phyloP scores from a whole-genome alignment of 2,329 filamentous ascomycete genomes.

The Hymenotorrendiella dingleyae region DNA sequence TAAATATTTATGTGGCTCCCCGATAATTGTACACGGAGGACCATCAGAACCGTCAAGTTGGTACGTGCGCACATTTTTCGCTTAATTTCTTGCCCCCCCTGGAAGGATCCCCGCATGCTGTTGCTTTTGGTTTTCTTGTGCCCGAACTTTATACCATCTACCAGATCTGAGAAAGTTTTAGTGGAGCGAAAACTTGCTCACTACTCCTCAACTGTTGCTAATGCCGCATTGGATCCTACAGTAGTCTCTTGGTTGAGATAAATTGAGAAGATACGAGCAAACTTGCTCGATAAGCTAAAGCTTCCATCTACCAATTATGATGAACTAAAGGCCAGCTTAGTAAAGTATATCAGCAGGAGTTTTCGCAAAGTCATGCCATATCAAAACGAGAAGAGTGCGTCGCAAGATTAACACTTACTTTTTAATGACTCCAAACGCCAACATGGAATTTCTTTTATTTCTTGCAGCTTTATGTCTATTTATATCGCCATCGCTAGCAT shows the following conservation, averaged over 20 bases:
- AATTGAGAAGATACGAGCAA: neutral
- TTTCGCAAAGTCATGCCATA: neutral
- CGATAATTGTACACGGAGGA: too few relatives aligned
- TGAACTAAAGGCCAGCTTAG: neutral
- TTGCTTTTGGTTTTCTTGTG: too few relatives aligned
- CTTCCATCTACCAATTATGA: neutral
- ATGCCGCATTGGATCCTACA: neutral
- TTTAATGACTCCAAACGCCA: too few relatives aligned
- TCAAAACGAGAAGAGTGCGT: neutral
- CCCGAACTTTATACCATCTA: too few relatives aligned
- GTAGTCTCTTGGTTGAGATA: neutral
- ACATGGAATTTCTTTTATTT: neutral
- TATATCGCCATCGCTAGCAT: neutral
- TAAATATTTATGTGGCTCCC: too few relatives aligned
- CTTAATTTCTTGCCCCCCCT: too few relatives aligned
- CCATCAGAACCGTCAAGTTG: too few relatives aligned
- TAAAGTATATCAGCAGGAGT: neutral
- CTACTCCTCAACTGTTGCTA: neutral
- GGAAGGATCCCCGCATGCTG: too few relatives aligned
- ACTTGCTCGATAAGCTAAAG: neutral
- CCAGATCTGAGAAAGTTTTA: too few relatives aligned
- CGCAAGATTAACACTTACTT: too few relatives aligned
- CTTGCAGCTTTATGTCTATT: neutral
- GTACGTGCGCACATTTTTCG: too few relatives aligned
- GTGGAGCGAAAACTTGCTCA: constrained; percentile 3